phyloP scores from a whole-genome alignment of 2,329 filamentous ascomycete genomes.

The Fusarium sarcochroum region DNA sequence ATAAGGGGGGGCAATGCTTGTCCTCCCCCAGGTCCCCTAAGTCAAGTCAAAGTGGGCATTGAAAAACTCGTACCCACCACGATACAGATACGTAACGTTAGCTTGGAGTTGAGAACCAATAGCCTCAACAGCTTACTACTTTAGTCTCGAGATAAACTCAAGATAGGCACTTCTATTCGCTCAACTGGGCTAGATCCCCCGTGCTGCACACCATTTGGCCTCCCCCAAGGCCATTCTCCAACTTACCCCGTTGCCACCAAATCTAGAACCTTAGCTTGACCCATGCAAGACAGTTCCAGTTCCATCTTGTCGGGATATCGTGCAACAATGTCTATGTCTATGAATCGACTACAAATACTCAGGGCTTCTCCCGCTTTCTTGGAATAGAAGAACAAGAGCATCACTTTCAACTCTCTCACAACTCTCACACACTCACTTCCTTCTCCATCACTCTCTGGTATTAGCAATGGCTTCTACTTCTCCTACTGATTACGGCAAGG shows the following conservation, averaged over 20 bases:
- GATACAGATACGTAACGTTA: conserved; percentile 18
- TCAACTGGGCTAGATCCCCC: conserved; percentile 35
- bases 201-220: conserved; percentile 38
- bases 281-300: conserved; percentile 1
- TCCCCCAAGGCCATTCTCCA: conserved; percentile 13
- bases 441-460: conserved; percentile 1
- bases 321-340: conserved; percentile 9
- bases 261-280: conserved; percentile 33
- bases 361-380: conserved; percentile 11
- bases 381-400: conserved; percentile 37
- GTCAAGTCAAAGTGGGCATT: too few relatives aligned
- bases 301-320: conserved; percentile 15
- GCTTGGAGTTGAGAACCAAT: conserved; percentile 19
- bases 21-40: conserved; percentile 14
- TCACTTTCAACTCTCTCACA: conserved; percentile 30
- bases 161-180: conserved; percentile 10
- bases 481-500: conserved; percentile 40
- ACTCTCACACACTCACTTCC: background rate
- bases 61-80: conserved; percentile 36
- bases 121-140: background rate
- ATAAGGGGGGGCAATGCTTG: conserved; percentile 30
- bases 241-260: conserved; percentile 27
- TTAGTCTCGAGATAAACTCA: conserved; percentile 38
- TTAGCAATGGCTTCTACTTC: conserved; percentile 38
- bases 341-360: conserved; percentile 40